Base-by-base conservation (phyloP, 352 stramenopile species). In the Plasmopara muralis region DNA sequence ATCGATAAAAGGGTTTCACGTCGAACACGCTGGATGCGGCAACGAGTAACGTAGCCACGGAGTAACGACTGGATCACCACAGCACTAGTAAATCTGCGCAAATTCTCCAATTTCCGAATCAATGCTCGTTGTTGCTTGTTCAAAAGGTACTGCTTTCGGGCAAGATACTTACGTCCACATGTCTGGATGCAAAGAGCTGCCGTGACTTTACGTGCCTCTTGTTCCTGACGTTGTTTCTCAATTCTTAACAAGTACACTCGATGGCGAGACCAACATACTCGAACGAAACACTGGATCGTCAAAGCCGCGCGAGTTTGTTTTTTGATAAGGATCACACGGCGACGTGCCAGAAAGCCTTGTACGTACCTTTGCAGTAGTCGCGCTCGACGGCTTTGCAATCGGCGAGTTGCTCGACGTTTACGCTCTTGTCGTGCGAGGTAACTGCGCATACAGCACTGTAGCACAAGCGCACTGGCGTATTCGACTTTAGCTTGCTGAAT, bases 1-100 rank as follows among this genome's bases (percentile, higher is more conserved):
- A 85, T 68, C 71, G 69, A 85, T 59, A 83, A 83, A 39, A 92
- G 69, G 53, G 75, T 75, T 39, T 90, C 77, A 49, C 73, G 80
- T 8, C 79, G 77, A 44, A 64, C 53, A 7, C 64, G 66, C 43
- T 87, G 74, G 0, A 72, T 66, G 0, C 33, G 51, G 1, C 80
- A 64, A 2, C 84, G 77, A 31, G 74, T 72, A 18, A 69, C 33
- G 39, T 82, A 91, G 14, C 74, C 81, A 10, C 82, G 84, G 45
- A 77, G 87, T 14, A 72, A 35, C 1, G 65, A 60, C 55, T 94
- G 82, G 29, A 94, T 83, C 5, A 53, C 60, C 15, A 88, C 57
- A 0, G 74, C 78, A 29, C 64, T 70, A 16, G 71, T 70, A 10
- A 85, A 43, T 14, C 72, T 56, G 0, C 43, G 63, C 44, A 83